Evolutionary conservation across 2,329 filamentous ascomycete species (phyloP), one percentile per base, ranked within the genome.

Genomic region (Pseudogymnoascus destructans): DNA sequence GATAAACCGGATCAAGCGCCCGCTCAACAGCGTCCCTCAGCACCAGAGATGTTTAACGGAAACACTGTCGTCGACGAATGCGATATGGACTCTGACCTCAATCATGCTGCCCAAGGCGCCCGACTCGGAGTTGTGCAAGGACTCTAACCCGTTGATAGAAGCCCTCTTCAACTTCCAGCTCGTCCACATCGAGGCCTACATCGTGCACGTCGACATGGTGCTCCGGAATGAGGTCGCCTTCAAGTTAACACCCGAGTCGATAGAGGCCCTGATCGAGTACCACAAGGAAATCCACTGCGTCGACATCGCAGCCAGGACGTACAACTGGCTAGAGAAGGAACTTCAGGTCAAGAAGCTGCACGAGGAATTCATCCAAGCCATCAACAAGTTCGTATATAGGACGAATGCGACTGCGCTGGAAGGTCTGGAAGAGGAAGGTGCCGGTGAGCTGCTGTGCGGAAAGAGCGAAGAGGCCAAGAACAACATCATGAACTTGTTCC

Each of bases 131-230:
- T 79, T 95, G 70, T 83, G 82, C 72, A 85, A 85, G 72, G 89
- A 96, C 70, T 75, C 82, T 57, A 88, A 95, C 70, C 87, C 87
- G 49, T 77, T 95, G 64, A 79, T 92, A 64, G 90, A 96, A 74
- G 88, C 87, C 63, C 76, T 96, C 63, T 89, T 87, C 80, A 95
- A 95, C 79, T 93, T 92, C 73, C 87, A 95, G 76, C 81, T 96
- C 69, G 77, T 96, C 69, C 89, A 96, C 71, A 77, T 97, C 66
- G 91, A 97, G 75, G 93, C 93, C 57, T 98, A 98, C 72, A 92
- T 97, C 66, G 93, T 98, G 61, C 92, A 97, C 73, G 90, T 98
- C 73, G 93, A 98, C 76, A 95, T 97, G 90, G 92, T 98, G 61
- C 83, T 95, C 68, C 87, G 91, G 73, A 93, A 95, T 71, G 93